Evolutionary conservation across 2,329 filamentous ascomycete genomes (phyloP).

Genomic region (Plenodomus tracheiphilus): DNA sequence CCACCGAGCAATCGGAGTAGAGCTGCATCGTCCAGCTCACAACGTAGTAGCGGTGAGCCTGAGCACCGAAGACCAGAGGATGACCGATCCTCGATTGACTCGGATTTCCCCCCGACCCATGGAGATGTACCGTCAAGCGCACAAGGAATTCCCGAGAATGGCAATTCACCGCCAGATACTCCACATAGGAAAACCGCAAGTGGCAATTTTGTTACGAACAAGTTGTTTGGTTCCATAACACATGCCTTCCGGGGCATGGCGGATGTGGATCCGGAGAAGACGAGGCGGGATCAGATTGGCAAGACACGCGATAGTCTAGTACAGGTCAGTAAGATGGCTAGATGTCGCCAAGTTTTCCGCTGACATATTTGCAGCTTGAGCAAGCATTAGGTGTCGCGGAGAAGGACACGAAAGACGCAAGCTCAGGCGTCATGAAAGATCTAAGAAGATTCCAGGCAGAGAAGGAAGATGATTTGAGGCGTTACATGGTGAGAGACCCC

Average conservation of each 20-base stretch:
- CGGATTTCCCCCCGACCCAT: slow-evolving; percentile 90
- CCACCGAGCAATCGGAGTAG: slow-evolving; percentile 62
- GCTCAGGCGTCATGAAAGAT: slow-evolving; percentile 83
- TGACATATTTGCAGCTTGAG: slow-evolving; percentile 63
- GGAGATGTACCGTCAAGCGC: slow-evolving; percentile 71
- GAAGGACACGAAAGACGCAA: slow-evolving; percentile 91
- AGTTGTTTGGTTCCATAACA: slow-evolving; percentile 92
- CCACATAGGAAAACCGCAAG: slow-evolving; percentile 79
- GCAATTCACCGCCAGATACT: slow-evolving; percentile 28
- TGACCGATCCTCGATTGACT: slow-evolving; percentile 89
- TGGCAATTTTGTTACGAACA: slow-evolving; percentile 82
- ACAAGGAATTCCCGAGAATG: slow-evolving; percentile 64
- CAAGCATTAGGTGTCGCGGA: slow-evolving; percentile 87
- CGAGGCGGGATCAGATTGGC: slow-evolving; percentile 87
- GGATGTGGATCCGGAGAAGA: slow-evolving; percentile 92
- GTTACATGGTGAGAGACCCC: slow-evolving; percentile 82
- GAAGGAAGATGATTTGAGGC: slow-evolving; percentile 90
- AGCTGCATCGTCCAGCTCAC: slow-evolving; percentile 63
- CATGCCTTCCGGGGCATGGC: slow-evolving; percentile 96
- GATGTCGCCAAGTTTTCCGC: background rate
- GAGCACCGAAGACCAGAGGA: slow-evolving; percentile 56
- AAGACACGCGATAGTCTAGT: slow-evolving; percentile 89
- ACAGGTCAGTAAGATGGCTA: slow-evolving; percentile 3
- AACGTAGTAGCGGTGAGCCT: slow-evolving; percentile 44
- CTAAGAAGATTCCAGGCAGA: slow-evolving; percentile 90